Base-by-base conservation (phyloP, 2,329 filamentous ascomycete genomes). In the Hypoxylon sp. region DNA sequence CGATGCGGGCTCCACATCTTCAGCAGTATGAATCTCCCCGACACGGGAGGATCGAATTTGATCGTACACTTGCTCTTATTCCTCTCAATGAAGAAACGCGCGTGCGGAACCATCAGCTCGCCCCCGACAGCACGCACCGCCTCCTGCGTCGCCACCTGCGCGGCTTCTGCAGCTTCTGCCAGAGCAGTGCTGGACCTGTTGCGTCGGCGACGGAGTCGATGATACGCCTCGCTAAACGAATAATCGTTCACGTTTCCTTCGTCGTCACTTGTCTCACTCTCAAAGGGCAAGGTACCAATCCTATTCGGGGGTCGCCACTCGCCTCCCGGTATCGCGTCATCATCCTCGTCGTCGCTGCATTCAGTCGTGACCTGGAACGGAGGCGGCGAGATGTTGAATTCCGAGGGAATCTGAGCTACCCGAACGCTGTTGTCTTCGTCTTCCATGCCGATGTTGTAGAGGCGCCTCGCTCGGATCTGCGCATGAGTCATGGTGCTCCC, bases 1-100 rank as follows among this genome's bases (percentile, higher is more conserved):
- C 86, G 83, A 57, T 85, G 84, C 1, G 90, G 89, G 67, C 88
- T 92, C 90, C 92, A 97, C 73, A 97, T 85, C 79, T 97, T 97
- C 62, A 98, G 79, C 37, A 97, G 76, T 48, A 98, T 89, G 72
- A 90, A 96, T 54, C 91, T 85, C 4, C 90, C 91, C 9, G 90
- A 91, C 58, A 95, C 84, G 0, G 90, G 88, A 54, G 91, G 90
- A 67, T 93, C 86, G 67, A 98, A 97, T 56, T 86, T 88, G 67
- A 98, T 89, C 11, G 88, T 92, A 67, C 95, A 94, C 74, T 89
- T 92, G 77, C 86, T 91, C 77, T 92, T 93, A 67, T 89, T 85
- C 72, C 87, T 85, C 69, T 90, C 88, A 52, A 97, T 96, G 70
- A 88, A 89, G 75, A 98, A 97, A 23, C 86, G 85, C 2, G 92